Base-by-base conservation (phyloP, 1,284 basidiomycete species). In the Trichosporon faecale region DNA sequence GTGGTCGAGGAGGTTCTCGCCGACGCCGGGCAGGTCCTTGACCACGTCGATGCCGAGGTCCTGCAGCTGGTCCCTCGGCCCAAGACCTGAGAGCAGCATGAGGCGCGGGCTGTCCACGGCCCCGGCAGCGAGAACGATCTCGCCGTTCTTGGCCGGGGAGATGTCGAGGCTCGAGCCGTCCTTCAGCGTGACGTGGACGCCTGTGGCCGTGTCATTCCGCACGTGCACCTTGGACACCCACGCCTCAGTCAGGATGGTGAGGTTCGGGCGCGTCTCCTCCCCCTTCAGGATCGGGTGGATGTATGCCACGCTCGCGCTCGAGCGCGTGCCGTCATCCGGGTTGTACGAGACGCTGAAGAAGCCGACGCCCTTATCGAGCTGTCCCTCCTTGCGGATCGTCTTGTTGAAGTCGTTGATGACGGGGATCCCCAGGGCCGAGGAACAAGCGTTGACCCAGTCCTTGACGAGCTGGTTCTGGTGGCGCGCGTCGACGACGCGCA, bases 1-100 rank as follows among this genome's bases (percentile, higher is more conserved):
- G 79, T 90, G 89, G 78, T 91, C 89, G 78, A 90, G 88, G 49
- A 91, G 78, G 81, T 90, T 88, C 78, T 90, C 87, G 0, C 91
- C 91, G 65, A 92, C 90, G 46, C 76, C 76, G 70, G 89, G 89
- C 2, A 91, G 81, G 69, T 87, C 86, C 44, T 80, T 70, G 1
- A 82, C 80, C 68, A 74, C 67, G 6, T 65, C 60, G 65, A 91
- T 87, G 52, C 87, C 87, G 44, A 88, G 86, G 3, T 80, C 77
- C 25, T 84, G 75, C 46, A 91, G 80, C 2, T 89, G 86, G 68
- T 87, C 86, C 67, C 76, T 78, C 0, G 89, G 88, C 0, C 90
- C 90, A 64, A 91, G 85, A 49, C 90, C 90, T 71, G 88, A 89
- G 18, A 86, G 83, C 84, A 89, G 85, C 67, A 91, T 83, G 23